Evolutionary conservation across 495 filamentous ascomycete species (phyloP).

Genomic region (Neurospora sp.): DNA sequence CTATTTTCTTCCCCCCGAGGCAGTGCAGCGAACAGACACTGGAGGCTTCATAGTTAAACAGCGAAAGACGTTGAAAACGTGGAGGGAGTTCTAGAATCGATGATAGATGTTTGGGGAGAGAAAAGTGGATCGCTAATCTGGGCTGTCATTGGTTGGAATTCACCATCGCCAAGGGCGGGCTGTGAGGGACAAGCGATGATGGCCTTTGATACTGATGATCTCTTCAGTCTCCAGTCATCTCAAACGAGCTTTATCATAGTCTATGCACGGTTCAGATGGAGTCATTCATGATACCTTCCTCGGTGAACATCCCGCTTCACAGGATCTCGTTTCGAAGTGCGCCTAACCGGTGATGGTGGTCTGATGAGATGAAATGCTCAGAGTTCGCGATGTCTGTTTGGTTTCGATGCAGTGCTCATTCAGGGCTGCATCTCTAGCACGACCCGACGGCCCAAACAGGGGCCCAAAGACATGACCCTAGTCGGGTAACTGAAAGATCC

Average conservation of each 20-base stretch:
- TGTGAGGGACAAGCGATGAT: background rate
- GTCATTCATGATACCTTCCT: background rate
- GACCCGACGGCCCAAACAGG: background rate
- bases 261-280: background rate
- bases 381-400: background rate
- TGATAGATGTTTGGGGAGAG: background rate
- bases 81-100: background rate
- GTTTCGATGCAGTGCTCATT: background rate
- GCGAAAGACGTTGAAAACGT: background rate
- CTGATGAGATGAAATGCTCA: background rate
- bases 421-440: background rate
- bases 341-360: background rate
- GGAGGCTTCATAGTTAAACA: background rate
- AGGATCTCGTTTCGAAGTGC: background rate
- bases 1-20: background rate
- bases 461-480: background rate
- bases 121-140: background rate
- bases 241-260: background rate
- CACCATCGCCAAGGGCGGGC: background rate
- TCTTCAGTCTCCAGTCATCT: background rate
- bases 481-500: background rate
- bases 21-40: background rate
- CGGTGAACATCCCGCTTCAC: background rate
- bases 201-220: background rate
- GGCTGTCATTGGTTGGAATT: background rate